Evolutionary conservation across 192 early-diverging fungal genomes (phyloP).

Genomic region (Coemansia sp.): DNA sequence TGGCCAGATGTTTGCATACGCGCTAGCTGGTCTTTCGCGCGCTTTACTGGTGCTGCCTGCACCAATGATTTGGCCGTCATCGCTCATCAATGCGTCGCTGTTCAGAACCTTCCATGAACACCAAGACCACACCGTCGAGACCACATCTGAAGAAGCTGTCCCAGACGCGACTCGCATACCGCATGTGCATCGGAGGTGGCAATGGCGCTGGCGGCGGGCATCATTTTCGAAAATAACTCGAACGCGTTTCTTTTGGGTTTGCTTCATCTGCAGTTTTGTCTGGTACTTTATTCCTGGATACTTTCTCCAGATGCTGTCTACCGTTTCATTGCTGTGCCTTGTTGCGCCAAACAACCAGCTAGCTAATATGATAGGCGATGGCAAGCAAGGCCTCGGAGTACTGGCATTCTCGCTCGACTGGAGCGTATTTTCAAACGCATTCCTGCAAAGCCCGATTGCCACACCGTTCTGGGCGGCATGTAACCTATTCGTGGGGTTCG

Average conservation of each 20-base stretch:
- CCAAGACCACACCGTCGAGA: constrained; percentile 13
- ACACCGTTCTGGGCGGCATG: constrained; percentile 76
- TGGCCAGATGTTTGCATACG: constrained; percentile 66
- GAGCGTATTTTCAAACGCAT: constrained; percentile 65
- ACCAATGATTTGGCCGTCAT: constrained; percentile 86
- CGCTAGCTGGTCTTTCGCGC: constrained; percentile 71
- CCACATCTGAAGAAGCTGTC: neutral
- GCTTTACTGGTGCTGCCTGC: constrained; percentile 78
- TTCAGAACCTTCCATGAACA: constrained; percentile 76
- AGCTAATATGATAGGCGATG: constrained; percentile 53
- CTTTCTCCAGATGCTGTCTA: constrained; percentile 65
- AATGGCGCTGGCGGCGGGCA: constrained; percentile 16
- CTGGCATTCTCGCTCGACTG: constrained; percentile 76
- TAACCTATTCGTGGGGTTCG: constrained; percentile 70
- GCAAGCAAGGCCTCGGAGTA: constrained; percentile 66
- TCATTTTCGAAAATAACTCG: constrained; percentile 25
- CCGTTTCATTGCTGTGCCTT: constrained; percentile 65
- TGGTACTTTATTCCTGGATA: constrained; percentile 67
- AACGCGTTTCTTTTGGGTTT: constrained; percentile 58
- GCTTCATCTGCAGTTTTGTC: constrained; percentile 53
- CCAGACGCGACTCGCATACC: neutral
- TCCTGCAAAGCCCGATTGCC: constrained; percentile 62
- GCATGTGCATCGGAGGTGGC: neutral
- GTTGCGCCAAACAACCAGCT: constrained; percentile 51
- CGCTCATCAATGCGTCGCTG: constrained; percentile 72